These are phyloP conservation scores for Penicillium glabrum DNA, from an alignment of 2,329 filamentous ascomycete species.

Conservation along the genomic window DNA sequence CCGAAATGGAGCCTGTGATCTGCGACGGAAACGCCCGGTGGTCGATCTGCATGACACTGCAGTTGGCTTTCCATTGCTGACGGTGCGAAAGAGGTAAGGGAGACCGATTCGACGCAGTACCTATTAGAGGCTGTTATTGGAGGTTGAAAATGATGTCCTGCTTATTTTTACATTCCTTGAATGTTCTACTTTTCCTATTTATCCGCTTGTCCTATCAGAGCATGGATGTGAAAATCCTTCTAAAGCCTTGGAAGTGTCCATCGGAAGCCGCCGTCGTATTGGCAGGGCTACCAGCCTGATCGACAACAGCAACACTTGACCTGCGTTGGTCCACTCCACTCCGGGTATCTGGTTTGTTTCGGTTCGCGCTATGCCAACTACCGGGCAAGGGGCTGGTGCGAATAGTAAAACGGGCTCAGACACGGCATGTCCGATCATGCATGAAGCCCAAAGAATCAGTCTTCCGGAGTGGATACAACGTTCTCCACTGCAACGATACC, in stretches of 20 bases:
- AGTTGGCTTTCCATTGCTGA: background rate
- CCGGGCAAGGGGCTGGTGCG: background rate
- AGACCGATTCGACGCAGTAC: background rate
- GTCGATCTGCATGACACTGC: conserved; percentile 25
- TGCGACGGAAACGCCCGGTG: conserved; percentile 34
- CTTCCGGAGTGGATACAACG: conserved; percentile 4
- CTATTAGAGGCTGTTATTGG: background rate
- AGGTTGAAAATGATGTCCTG: background rate
- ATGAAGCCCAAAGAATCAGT: conserved; percentile 13
- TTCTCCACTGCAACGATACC: conserved; percentile 8
- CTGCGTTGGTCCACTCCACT: conserved; percentile 7
- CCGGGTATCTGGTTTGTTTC: background rate
- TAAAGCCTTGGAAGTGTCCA: background rate
- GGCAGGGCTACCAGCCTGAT: conserved; percentile 5
- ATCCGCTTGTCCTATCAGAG: conserved; percentile 15
- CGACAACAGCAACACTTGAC: conserved; percentile 6
- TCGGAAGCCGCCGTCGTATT: conserved; percentile 6
- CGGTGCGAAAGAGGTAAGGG: background rate
- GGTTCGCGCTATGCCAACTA: background rate
- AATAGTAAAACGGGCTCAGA: conserved; percentile 13
- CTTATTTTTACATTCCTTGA: background rate
- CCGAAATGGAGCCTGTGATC: conserved; percentile 30
- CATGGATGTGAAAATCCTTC: conserved; percentile 11
- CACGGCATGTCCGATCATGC: conserved; percentile 21
- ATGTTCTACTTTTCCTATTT: background rate